Percentiles rank a stretch among this genome's conserved stretches.
These are phyloP conservation scores for Rhodotorula sp. DNA, from an alignment of 1,284 basidiomycete genomes.

Conservation along the genomic window DNA sequence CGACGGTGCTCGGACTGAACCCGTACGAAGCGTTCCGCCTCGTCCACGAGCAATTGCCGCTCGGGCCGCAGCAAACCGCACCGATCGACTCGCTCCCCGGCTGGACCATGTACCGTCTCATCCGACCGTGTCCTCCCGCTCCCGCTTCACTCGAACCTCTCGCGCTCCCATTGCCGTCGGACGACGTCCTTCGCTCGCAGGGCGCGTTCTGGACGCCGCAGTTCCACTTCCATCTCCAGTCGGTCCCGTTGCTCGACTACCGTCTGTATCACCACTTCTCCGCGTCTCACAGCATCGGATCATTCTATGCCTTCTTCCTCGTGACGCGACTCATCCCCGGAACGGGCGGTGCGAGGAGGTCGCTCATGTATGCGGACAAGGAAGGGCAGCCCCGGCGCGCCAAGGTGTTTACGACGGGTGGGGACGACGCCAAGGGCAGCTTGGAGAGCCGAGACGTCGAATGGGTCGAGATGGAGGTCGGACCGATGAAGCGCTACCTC, in stretches of 20 bases:
- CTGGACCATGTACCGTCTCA: constrained; percentile 35
- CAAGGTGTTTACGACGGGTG: constrained; percentile 34
- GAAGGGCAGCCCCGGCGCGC: constrained; percentile 10
- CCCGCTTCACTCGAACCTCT: constrained; percentile 1
- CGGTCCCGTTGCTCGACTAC: constrained; percentile 29
- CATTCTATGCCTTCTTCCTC: constrained; percentile 30
- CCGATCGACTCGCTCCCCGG: constrained; percentile 33
- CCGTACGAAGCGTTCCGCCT: constrained; percentile 33
- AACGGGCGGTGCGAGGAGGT: constrained; percentile 29
- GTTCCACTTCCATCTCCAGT: constrained; percentile 32
- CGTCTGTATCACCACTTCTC: constrained; percentile 31
- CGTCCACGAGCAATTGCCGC: constrained; percentile 21
- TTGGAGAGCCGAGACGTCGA: constrained; percentile 32
- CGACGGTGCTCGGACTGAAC: constrained; percentile 22
- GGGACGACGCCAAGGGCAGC: constrained; percentile 25
- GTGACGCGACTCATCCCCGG: constrained; percentile 31
- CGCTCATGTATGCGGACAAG: constrained; percentile 31
- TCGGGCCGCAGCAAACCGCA: neutral
- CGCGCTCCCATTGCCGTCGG: constrained; percentile 7
- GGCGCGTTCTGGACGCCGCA: constrained; percentile 22
- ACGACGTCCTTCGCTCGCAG: neutral
- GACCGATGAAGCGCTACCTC: constrained; percentile 20
- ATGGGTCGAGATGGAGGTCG: constrained; percentile 36
- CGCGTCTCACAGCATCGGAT: constrained; percentile 21
- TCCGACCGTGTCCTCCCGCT: constrained; percentile 5